A percentile compares a stretch with the other conserved stretches of the same genome.
Conservation (phyloP, 352 stramenopile genomes). For the Globisporangium solare region DNA sequence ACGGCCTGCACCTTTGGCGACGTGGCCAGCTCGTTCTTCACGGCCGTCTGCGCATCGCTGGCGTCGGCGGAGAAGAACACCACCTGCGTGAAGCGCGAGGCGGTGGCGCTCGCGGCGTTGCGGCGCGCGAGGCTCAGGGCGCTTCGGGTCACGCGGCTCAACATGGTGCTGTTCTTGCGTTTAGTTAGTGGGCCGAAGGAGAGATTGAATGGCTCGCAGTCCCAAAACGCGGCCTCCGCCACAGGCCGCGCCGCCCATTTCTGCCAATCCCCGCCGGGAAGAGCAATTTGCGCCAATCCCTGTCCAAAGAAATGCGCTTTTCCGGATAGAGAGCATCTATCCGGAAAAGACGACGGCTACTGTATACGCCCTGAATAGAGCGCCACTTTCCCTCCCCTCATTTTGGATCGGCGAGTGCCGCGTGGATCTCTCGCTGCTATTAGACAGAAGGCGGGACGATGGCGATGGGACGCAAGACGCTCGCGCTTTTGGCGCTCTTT, state of each 20-base stretch:
- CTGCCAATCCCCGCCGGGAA: neutral
- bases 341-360: conserved; percentile 5
- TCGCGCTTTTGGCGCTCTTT: conserved; percentile 26
- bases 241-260: conserved; percentile 8
- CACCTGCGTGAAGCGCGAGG: conserved; percentile 45
- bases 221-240: neutral
- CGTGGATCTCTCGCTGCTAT: conserved; percentile 15
- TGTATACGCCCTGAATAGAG: conserved; percentile 2
- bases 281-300: neutral
- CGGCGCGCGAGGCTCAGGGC: conserved; percentile 53
- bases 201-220: conserved; percentile 20
- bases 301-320: neutral
- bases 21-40: conserved; percentile 56
- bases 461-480: conserved; percentile 20
- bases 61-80: conserved; percentile 52
- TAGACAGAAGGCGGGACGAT: conserved; percentile 10
- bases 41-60: conserved; percentile 30
- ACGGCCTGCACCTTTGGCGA: conserved; percentile 80
- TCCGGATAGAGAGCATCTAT: conserved; percentile 14
- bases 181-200: conserved; percentile 7
- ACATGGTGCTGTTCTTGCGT: conserved; percentile 27
- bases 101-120: conserved; percentile 24
- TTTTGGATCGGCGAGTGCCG: conserved; percentile 11
- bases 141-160: conserved; percentile 68
- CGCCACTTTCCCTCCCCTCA: neutral